A percentile compares a stretch with the other conserved stretches of the same genome.
Evolutionary conservation across 805 yeast genomes (phyloP).

Genomic region (Kregervanrija delftensis): DNA sequence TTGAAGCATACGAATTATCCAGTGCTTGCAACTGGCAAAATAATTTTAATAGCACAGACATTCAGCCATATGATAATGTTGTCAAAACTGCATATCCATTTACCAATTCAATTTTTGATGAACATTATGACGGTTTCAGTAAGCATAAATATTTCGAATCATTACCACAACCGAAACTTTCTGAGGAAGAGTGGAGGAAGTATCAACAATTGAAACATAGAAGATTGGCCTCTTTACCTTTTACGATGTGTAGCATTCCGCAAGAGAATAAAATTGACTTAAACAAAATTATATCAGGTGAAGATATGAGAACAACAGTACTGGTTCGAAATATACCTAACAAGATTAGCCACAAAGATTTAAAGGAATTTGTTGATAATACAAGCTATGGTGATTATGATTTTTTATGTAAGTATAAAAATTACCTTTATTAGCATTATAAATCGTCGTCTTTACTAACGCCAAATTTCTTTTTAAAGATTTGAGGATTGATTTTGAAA

Average conservation of each 20-base stretch:
- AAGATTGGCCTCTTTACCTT: slow-evolving; percentile 18
- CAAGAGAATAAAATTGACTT: slow-evolving; percentile 33
- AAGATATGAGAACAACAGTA: slow-evolving; percentile 40
- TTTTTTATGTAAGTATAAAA: slow-evolving; percentile 30
- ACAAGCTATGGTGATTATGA: slow-evolving; percentile 34
- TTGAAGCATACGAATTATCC: slow-evolving; percentile 14
- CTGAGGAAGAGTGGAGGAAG: slow-evolving; percentile 17
- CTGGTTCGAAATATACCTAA: slow-evolving; percentile 53
- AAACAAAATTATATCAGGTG: slow-evolving; percentile 31
- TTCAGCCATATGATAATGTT: too few species aligned
- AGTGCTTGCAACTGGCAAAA: not conserved
- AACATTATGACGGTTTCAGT: too few species aligned
- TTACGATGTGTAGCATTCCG: slow-evolving; percentile 21
- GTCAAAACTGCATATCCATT: too few species aligned
- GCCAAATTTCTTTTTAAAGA: slow-evolving; percentile 17
- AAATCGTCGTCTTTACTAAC: too few species aligned
- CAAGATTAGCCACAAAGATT: slow-evolving; percentile 37
- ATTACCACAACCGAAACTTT: slow-evolving; percentile 4
- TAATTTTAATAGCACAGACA: too few species aligned
- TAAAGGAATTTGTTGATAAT: slow-evolving; percentile 39
- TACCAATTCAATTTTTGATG: too few species aligned
- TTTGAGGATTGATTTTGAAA: slow-evolving; percentile 44
- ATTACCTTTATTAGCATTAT: too few species aligned
- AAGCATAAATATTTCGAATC: too few species aligned
- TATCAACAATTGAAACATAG: slow-evolving; percentile 18